These are phyloP conservation scores for Effrenium voratum DNA, from an alignment of 73 alveolate genomes.

Conservation along the genomic window DNA sequence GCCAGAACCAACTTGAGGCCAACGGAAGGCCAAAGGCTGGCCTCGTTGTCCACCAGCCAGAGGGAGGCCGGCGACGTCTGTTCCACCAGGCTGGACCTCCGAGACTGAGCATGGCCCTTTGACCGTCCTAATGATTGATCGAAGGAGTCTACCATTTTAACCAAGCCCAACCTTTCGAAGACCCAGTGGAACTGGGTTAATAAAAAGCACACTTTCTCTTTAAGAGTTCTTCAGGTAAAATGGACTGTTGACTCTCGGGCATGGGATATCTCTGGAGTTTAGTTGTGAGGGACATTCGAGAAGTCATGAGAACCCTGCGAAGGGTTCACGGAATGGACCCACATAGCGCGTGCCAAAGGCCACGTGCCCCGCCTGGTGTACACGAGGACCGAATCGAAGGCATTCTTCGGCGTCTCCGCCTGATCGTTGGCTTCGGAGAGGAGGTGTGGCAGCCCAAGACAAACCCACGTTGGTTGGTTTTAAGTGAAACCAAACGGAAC, in stretches of 20 bases:
- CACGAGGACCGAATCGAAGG: constrained; percentile 7
- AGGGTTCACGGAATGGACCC: background rate
- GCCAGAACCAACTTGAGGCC: too few relatives aligned
- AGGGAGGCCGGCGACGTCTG: constrained; percentile 53
- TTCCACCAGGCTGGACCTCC: constrained; percentile 60
- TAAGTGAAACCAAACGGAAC: background rate
- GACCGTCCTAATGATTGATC: too few relatives aligned
- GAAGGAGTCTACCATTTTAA: too few relatives aligned
- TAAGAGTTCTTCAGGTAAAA: background rate
- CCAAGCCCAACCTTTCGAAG: background rate
- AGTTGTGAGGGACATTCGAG: background rate
- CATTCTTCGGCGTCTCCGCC: constrained; percentile 3
- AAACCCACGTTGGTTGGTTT: background rate
- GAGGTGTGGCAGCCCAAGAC: background rate
- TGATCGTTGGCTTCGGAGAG: background rate
- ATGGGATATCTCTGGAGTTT: background rate
- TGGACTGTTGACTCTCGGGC: background rate
- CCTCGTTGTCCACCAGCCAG: constrained; percentile 56
- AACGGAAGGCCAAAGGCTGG: background rate
- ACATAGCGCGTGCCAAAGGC: background rate
- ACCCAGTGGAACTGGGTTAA: background rate
- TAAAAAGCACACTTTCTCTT: background rate
- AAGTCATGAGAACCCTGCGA: background rate
- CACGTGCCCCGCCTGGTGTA: constrained; percentile 10
- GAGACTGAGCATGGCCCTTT: too few relatives aligned